Base-by-base conservation (phyloP, 345 rosid genomes). In the Balakata baccata region DNA sequence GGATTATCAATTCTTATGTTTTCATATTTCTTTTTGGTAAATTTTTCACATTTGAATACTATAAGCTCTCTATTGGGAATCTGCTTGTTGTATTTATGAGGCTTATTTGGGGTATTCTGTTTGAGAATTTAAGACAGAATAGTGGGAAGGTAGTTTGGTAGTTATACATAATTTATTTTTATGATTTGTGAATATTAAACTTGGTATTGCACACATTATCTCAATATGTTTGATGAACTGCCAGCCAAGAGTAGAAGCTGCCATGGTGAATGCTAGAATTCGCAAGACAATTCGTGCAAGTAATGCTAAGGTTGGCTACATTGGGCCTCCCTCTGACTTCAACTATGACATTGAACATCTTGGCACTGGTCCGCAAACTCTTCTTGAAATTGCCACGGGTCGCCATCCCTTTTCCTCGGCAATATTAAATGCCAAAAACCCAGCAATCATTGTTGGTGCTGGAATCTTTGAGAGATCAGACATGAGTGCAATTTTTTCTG, bases 191-290 rank as follows among this genome's bases (percentile, higher is more conserved):
- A 29, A 38, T 45, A 39, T 59, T 47, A 53, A 34, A 12, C 50
- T 16, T 10, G 62, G 14, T 29, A 11, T 11, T 56, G 52, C 14
- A 23, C 45, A 64, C 75, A 4, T 56, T 74, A 69, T 72, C 74
- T 37, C 73, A 57, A 68, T 61, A 77, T 45, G 51, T 29, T 78
- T 50, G n/a, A 56, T 60, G n/a, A 69, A 73, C 84, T 79, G 72
- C 70, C 90, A 96, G 98, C 97, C 97, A 18, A 89, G 98, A 73
- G 89, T 90, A 22, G 99, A 96, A 88, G 99, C 98, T 84, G 97
- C 98, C 47, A 88, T 93, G 92, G 91, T 96, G 70, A 91, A 93
- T 83, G 99, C 98, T 13, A 91, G 99, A 86, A 96, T 96, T 77
- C 84, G 81, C 68, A 91, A 93, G 91, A 86, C 98, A 0, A 95